Percentiles rank a stretch among this genome's conserved stretches.
These are phyloP conservation scores for Candida pseudoviswanathii DNA, from an alignment of 1,139 yeast genomes.

Conservation along the genomic window DNA sequence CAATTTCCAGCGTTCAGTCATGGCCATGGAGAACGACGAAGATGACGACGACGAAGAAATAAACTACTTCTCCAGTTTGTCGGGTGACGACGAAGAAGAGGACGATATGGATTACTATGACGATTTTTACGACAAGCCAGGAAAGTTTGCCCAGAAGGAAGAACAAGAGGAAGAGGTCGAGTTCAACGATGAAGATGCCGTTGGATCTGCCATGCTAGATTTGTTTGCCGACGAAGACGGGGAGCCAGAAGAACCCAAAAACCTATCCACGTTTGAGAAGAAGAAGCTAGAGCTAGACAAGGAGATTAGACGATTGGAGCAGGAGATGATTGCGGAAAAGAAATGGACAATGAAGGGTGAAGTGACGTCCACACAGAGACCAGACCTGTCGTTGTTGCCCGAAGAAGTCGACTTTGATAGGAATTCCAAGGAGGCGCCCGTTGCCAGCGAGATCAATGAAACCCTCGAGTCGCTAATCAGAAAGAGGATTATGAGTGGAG, in stretches of 20 bases:
- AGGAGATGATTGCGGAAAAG: conserved; percentile 86
- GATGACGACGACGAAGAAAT: conserved; percentile 56
- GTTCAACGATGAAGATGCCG: conserved; percentile 51
- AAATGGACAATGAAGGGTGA: conserved; percentile 97
- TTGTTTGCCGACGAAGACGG: conserved; percentile 55
- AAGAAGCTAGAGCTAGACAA: conserved; percentile 76
- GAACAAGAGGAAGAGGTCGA: conserved; percentile 34
- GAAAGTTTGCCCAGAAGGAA: conserved; percentile 22
- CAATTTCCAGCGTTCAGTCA: conserved; percentile 78
- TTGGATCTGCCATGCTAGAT: conserved; percentile 59
- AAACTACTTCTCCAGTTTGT: conserved; percentile 61
- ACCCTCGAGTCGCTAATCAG: conserved; percentile 85
- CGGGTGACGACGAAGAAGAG: conserved; percentile 42
- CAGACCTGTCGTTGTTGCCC: conserved; percentile 70
- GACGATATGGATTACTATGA: conserved; percentile 35
- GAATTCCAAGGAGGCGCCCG: conserved; percentile 69
- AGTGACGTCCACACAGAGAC: conserved; percentile 78
- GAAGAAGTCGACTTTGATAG: conserved; percentile 50
- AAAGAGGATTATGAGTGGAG: conserved; percentile 70
- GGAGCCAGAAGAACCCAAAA: conserved; percentile 26
- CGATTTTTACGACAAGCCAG: conserved; percentile 54
- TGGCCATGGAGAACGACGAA: conserved; percentile 63
- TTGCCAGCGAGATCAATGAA: conserved; percentile 84
- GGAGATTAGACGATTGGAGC: conserved; percentile 79
- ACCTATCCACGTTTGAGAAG: conserved; percentile 77